Evolutionary conservation across 768 basidiomycete species (phyloP).

Genomic region (Polyporus arcularius): DNA sequence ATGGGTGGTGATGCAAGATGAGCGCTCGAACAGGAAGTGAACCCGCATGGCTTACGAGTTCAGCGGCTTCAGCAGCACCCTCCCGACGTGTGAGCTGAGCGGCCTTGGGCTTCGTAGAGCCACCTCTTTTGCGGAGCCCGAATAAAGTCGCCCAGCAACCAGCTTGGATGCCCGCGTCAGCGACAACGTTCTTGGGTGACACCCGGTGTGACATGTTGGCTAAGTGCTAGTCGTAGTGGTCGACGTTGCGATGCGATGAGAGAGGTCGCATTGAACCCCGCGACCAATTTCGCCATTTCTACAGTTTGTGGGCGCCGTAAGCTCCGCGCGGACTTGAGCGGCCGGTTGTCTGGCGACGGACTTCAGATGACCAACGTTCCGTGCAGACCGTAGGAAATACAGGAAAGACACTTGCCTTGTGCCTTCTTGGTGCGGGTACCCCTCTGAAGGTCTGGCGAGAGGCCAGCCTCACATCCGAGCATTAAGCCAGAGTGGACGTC

Average conservation of each 20-base stretch:
- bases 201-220: slow-evolving; percentile 1
- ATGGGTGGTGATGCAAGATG: not conserved
- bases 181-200: not conserved
- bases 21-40: not conserved
- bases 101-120: not conserved
- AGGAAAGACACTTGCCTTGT: not conserved
- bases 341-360: not conserved
- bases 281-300: not conserved
- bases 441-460: no score
- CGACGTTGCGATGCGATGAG: not conserved
- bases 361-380: slow-evolving; percentile 12
- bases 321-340: not conserved
- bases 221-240: not conserved
- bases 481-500: no score
- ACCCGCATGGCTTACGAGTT: not conserved
- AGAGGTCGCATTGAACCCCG: not conserved
- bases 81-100: not conserved
- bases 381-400: slow-evolving; percentile 9
- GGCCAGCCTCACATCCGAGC: no score
- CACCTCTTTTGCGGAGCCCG: not conserved
- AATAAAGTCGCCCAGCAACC: slow-evolving; percentile 15
- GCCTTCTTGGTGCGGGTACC: not conserved
- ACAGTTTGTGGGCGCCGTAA: not conserved
- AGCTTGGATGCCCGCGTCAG: not conserved
- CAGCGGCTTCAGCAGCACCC: not conserved